Evolutionary conservation across 805 yeast species (phyloP).

Genomic region (Saccharomycopsis fibuligera): DNA sequence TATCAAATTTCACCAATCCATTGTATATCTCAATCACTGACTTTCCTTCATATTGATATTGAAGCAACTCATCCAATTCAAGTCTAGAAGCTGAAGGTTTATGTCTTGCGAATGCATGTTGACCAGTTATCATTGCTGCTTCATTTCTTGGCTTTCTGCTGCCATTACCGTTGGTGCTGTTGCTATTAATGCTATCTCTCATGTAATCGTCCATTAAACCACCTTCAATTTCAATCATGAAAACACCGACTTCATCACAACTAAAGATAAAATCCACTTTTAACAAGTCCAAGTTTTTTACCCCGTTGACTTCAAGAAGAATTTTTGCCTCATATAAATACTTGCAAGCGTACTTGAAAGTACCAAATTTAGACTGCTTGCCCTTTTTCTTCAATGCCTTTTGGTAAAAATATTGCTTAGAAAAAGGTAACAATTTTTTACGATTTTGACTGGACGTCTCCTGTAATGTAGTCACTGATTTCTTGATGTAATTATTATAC

Average conservation of each 20-base stretch:
- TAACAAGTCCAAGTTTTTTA: slow-evolving; percentile 42
- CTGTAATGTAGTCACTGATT: slow-evolving; percentile 45
- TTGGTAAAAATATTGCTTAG: slow-evolving; percentile 71
- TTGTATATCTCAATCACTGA: slow-evolving; percentile 51
- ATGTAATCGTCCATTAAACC: slow-evolving; percentile 12
- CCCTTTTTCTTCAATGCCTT: slow-evolving; percentile 62
- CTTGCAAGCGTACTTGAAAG: slow-evolving; percentile 69
- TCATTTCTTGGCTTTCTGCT: background rate
- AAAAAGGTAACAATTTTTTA: slow-evolving; percentile 36
- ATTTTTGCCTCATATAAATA: slow-evolving; percentile 70
- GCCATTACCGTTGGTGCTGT: background rate
- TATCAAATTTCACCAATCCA: slow-evolving; percentile 61
- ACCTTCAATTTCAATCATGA: slow-evolving; percentile 67
- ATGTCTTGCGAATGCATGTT: background rate
- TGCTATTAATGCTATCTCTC: too few species aligned
- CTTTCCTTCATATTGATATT: slow-evolving; percentile 65
- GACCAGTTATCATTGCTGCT: background rate
- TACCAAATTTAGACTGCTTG: slow-evolving; percentile 67
- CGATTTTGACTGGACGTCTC: slow-evolving; percentile 31
- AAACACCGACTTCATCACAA: slow-evolving; percentile 67
- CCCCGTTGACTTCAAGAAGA: slow-evolving; percentile 52
- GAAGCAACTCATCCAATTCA: slow-evolving; percentile 65
- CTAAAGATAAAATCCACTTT: slow-evolving; percentile 70
- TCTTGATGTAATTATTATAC: slow-evolving; percentile 43
- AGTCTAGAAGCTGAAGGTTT: slow-evolving; percentile 36